These are phyloP conservation scores for Alternaria postmessia DNA, from an alignment of 2,329 filamentous ascomycete species.

Conservation along the genomic window DNA sequence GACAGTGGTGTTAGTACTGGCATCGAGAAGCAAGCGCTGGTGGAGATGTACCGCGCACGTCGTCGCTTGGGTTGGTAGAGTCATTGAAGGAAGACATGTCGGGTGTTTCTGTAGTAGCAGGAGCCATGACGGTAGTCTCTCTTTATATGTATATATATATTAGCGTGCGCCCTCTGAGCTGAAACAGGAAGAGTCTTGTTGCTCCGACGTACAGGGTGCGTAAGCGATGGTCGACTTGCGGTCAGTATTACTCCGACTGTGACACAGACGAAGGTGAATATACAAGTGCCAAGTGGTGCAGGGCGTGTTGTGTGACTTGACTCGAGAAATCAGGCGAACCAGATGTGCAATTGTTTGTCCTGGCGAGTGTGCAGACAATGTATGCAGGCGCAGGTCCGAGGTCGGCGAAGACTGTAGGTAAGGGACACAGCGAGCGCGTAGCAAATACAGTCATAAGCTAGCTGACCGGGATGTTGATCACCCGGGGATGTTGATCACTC, in stretches of 20 bases:
- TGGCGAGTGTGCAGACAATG: not conserved
- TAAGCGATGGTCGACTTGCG: constrained; percentile 20
- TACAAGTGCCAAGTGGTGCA: constrained; percentile 10
- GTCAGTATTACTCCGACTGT: constrained; percentile 25
- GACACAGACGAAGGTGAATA: constrained; percentile 1
- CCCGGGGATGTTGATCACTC: too few relatives aligned
- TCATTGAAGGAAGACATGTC: constrained; percentile 42
- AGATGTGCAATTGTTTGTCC: not conserved
- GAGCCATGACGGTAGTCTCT: constrained; percentile 21
- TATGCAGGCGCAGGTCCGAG: constrained; percentile 6
- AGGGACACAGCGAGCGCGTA: not conserved
- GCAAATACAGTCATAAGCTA: constrained; percentile 19
- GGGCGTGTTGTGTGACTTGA: constrained; percentile 11
- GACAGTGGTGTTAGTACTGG: constrained; percentile 20
- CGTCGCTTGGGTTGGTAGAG: constrained; percentile 54
- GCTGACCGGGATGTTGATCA: too few relatives aligned
- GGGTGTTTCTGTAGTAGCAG: constrained; percentile 23
- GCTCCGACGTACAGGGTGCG: constrained; percentile 13
- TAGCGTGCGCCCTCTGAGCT: constrained; percentile 13
- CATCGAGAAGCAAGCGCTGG: not conserved
- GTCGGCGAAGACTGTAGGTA: constrained; percentile 2
- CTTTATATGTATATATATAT: constrained; percentile 25
- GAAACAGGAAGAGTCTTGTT: not conserved
- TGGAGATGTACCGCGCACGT: constrained; percentile 59
- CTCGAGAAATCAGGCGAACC: constrained; percentile 9